Conservation (phyloP, 2,329 filamentous ascomycete genomes). For the Dactylellina cionopaga region DNA sequence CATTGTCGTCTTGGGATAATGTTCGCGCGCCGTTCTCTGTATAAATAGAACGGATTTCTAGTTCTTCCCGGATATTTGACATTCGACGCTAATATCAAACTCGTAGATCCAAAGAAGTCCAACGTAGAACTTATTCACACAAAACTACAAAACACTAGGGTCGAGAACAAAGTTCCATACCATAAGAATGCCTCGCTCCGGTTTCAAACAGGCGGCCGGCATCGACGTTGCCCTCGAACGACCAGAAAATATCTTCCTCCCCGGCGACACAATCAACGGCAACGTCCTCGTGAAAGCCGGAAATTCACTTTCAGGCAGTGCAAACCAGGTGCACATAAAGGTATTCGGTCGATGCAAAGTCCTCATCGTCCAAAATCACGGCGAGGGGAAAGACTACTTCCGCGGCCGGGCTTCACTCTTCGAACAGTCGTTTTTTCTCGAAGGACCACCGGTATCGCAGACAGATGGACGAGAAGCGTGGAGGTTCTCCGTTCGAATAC, state of each 20-base stretch:
- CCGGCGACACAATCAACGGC: slow-evolving; percentile 26
- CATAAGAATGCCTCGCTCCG: slow-evolving; percentile 36
- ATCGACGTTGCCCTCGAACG: slow-evolving; percentile 25
- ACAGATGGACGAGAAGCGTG: not conserved
- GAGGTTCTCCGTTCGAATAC: slow-evolving; percentile 17
- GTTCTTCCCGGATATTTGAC: not conserved
- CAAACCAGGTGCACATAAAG: slow-evolving; percentile 24
- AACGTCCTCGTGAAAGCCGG: not conserved
- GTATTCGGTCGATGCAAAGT: slow-evolving; percentile 41
- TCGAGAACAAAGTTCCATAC: not conserved
- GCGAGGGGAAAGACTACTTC: slow-evolving; percentile 39
- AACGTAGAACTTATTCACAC: too few species aligned
- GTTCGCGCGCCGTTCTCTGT: too few species aligned
- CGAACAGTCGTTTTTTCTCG: slow-evolving; percentile 12
- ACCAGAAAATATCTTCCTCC: slow-evolving; percentile 23
- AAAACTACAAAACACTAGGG: not conserved
- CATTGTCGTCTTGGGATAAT: too few species aligned
- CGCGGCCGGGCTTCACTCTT: slow-evolving; percentile 39
- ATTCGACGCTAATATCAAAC: not conserved
- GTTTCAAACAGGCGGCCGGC: slow-evolving; percentile 17
- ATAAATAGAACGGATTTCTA: too few species aligned
- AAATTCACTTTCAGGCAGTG: not conserved
- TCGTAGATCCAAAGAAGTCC: slow-evolving; percentile 5
- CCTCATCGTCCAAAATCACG: slow-evolving; percentile 26
- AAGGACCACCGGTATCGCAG: slow-evolving; percentile 15